phyloP scores from a whole-genome alignment of 2,329 filamentous ascomycete genomes.

The Xylariaceae sp. region DNA sequence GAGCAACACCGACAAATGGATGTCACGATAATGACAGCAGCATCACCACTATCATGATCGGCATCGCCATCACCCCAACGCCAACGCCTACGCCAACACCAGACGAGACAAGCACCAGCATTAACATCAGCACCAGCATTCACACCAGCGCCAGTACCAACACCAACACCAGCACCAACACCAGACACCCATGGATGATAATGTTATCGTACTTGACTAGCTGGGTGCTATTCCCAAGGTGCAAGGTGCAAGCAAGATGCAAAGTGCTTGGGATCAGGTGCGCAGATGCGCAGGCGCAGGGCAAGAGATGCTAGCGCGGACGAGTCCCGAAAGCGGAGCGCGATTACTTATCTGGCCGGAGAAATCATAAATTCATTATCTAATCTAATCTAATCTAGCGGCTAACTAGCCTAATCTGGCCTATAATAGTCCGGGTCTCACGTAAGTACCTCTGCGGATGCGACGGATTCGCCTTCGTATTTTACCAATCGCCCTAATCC shows the following conservation, averaged over 20 bases:
- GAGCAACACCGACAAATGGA: not conserved
- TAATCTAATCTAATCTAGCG: not conserved
- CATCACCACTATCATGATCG: not conserved
- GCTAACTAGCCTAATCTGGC: not conserved
- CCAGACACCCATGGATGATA: not conserved
- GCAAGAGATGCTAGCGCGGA: not conserved
- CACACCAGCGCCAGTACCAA: too few relatives aligned
- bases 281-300: not conserved
- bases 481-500: not conserved
- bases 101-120: too few relatives aligned
- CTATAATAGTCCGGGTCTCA: not conserved
- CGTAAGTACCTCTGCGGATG: too few relatives aligned
- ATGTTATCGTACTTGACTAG: not conserved
- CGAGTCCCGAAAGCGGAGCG: conserved; percentile 18
- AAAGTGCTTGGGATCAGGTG: not conserved
- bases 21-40: not conserved
- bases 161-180: not conserved
- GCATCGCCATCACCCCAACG: not conserved
- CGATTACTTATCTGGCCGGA: not conserved
- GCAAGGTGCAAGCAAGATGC: too few relatives aligned
- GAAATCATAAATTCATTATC: conserved; percentile 1
- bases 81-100: too few relatives aligned
- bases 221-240: too few relatives aligned
- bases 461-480: too few relatives aligned
- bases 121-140: too few relatives aligned